Conservation (phyloP, 495 filamentous ascomycete genomes). For the Parathielavia hyrcaniae region DNA sequence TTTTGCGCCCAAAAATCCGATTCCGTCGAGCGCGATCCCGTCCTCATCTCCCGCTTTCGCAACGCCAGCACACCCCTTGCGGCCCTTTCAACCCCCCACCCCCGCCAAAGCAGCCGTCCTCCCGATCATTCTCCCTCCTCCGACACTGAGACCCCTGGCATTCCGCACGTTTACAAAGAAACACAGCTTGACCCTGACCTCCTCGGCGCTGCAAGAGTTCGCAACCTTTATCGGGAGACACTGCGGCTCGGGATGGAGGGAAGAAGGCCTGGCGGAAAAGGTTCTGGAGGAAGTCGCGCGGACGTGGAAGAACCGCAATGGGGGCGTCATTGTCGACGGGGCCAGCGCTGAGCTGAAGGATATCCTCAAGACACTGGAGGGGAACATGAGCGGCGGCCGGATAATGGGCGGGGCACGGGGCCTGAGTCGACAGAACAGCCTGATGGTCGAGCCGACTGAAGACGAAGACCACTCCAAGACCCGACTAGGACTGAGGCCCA, state of each 20-base stretch:
- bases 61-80: constrained; percentile 70
- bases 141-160: constrained; percentile 80
- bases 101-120: constrained; percentile 68
- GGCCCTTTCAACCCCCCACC: constrained; percentile 45
- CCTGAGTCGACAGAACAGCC: constrained; percentile 55
- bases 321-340: constrained; percentile 84
- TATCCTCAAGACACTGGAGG: constrained; percentile 75
- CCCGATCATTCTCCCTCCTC: constrained; percentile 79
- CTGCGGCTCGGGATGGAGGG: constrained; percentile 93
- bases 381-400: constrained; percentile 74
- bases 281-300: constrained; percentile 87
- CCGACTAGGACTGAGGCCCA: constrained; percentile 41
- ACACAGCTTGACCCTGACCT: constrained; percentile 88
- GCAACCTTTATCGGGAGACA: constrained; percentile 86
- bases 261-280: constrained; percentile 86
- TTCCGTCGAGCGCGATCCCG: constrained; percentile 51
- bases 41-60: constrained; percentile 88
- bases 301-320: constrained; percentile 77
- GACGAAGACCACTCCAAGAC: constrained; percentile 39
- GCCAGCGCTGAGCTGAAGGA: constrained; percentile 66
- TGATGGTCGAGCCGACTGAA: constrained; percentile 38
- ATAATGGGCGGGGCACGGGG: constrained; percentile 44
- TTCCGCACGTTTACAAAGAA: constrained; percentile 98
- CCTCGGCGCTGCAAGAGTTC: constrained; percentile 73
- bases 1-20: constrained; percentile 36